These are phyloP conservation scores for Trichoderma asperellum DNA, from an alignment of 2,329 filamentous ascomycete species.

Conservation along the genomic window DNA sequence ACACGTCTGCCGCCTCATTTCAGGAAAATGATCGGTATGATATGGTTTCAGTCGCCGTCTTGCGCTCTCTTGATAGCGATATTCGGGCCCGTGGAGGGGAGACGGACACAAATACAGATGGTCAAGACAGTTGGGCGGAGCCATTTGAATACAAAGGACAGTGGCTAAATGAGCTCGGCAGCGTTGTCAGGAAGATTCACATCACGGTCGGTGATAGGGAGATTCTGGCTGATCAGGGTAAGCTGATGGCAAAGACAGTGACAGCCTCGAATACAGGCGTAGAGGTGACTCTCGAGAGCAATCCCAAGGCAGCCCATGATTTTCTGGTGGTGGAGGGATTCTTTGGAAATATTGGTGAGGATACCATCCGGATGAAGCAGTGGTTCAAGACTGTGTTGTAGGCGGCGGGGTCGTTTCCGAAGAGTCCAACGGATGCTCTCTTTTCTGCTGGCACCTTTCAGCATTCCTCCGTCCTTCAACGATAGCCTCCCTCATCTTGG, in stretches of 20 bases:
- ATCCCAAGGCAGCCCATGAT: constrained; percentile 41
- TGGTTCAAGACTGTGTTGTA: constrained; percentile 37
- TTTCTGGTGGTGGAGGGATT: constrained; percentile 38
- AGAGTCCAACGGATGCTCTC: background rate
- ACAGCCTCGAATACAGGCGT: constrained; percentile 30
- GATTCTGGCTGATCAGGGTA: constrained; percentile 39
- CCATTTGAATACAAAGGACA: constrained; percentile 37
- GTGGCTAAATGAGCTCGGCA: constrained; percentile 38
- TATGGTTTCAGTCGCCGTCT: constrained; percentile 38
- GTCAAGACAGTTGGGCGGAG: constrained; percentile 33
- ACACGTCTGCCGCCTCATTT: constrained; percentile 34
- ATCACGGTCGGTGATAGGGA: constrained; percentile 42
- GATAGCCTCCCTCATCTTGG: background rate
- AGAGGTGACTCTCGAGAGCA: constrained; percentile 38
- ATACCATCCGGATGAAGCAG: constrained; percentile 39
- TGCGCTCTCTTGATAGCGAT: constrained; percentile 23
- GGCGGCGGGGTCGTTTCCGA: too few species aligned
- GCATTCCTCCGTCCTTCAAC: background rate
- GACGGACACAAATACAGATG: constrained; percentile 28
- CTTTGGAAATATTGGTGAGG: constrained; percentile 34
- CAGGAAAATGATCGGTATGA: constrained; percentile 38
- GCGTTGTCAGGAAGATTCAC: constrained; percentile 36
- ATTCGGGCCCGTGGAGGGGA: constrained; percentile 30
- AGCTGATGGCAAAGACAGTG: constrained; percentile 35
- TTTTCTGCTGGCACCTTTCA: background rate